Evolutionary conservation across 352 stramenopile genomes (phyloP).

Genomic region (Globisporangium irregulare): DNA sequence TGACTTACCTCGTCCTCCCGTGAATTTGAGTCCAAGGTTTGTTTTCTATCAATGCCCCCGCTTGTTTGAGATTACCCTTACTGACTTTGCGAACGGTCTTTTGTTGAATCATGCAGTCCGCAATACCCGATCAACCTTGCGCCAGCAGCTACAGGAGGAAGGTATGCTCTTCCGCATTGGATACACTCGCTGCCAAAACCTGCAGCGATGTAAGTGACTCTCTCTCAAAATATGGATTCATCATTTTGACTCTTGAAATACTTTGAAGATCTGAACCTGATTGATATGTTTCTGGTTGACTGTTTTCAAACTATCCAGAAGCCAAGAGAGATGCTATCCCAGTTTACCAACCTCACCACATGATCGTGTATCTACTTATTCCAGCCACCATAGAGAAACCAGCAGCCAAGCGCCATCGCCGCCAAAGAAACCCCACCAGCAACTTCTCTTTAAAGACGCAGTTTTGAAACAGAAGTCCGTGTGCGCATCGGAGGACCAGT

Average conservation of each 20-base stretch:
- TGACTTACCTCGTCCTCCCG: conserved; percentile 13
- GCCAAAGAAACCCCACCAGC: conserved; percentile 25
- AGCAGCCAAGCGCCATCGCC: background rate
- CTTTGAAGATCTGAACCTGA: background rate
- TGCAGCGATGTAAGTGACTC: background rate
- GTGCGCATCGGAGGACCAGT: background rate
- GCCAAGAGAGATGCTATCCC: background rate
- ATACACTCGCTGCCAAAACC: conserved; percentile 8
- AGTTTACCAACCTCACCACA: conserved; percentile 1
- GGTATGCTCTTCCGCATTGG: conserved; percentile 1
- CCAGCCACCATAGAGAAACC: conserved; percentile 1
- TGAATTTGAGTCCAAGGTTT: conserved; percentile 7
- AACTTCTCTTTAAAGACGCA: conserved; percentile 50
- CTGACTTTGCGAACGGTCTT: background rate
- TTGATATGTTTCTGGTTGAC: background rate
- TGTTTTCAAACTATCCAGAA: background rate
- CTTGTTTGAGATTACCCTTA: background rate
- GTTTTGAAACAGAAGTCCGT: conserved; percentile 38
- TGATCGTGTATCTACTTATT: background rate
- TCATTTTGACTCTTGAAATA: background rate
- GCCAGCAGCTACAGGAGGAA: background rate
- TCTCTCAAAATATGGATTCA: background rate
- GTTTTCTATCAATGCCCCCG: background rate
- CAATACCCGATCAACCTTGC: background rate
- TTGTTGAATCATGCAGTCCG: background rate